Percentiles rank a stretch among this genome's conserved stretches.
phyloP scores from a whole-genome alignment of 371 early-diverging fungal genomes.

The Rhizomucor pusillus region DNA sequence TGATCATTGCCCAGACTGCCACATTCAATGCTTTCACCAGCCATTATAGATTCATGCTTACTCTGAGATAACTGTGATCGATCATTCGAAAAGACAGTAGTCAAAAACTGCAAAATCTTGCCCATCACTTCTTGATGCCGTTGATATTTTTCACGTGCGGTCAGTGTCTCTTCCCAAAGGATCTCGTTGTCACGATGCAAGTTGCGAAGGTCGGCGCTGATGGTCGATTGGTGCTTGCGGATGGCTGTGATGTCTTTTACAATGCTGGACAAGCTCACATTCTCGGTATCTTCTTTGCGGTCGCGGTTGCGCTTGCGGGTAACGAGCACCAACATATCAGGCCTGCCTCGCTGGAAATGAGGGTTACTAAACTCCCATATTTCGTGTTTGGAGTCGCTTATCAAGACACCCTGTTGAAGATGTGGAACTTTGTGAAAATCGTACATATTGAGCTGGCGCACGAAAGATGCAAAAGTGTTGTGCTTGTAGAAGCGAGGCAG shows the following conservation, averaged over 20 bases:
- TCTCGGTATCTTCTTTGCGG: slow-evolving; percentile 37
- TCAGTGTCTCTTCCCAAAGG: slow-evolving; percentile 81
- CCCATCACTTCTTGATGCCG: slow-evolving; percentile 89
- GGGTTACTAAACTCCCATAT: slow-evolving; percentile 62
- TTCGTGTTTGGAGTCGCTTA: slow-evolving; percentile 57
- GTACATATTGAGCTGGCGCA: slow-evolving; percentile 94
- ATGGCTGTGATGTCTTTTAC: slow-evolving; percentile 77
- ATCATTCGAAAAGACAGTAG: slow-evolving; percentile 51
- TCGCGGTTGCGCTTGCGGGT: slow-evolving; percentile 49
- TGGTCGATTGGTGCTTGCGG: slow-evolving; percentile 81
- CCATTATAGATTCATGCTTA: slow-evolving; percentile 11
- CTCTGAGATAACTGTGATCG: too few species aligned
- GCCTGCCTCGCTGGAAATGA: slow-evolving; percentile 49
- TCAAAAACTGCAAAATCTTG: slow-evolving; percentile 79
- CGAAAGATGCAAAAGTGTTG: slow-evolving; percentile 91
- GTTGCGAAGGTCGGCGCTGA: slow-evolving; percentile 75
- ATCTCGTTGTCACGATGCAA: slow-evolving; percentile 85
- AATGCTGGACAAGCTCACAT: slow-evolving; percentile 46
- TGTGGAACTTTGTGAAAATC: slow-evolving; percentile 84
- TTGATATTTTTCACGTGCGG: slow-evolving; percentile 72
- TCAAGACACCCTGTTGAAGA: slow-evolving; percentile 72
- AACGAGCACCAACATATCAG: slow-evolving; percentile 50
- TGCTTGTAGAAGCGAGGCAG: slow-evolving; percentile 90
- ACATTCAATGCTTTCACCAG: slow-evolving; percentile 14
- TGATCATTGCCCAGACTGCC: too few species aligned